Base-by-base conservation (phyloP, 2,329 filamentous ascomycete genomes). In the Xylogone sp. region DNA sequence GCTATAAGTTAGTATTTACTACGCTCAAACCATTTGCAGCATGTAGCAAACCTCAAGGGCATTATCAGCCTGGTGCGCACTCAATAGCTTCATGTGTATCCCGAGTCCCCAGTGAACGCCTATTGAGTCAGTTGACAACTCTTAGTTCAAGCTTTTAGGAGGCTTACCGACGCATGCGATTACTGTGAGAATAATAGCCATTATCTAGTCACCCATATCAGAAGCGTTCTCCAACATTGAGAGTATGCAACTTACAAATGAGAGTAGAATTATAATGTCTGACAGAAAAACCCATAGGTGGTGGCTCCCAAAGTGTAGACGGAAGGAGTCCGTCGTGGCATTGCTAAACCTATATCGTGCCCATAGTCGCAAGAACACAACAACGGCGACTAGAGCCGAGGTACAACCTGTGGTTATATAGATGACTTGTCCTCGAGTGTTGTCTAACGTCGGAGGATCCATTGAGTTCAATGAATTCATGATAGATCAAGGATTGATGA, bases 361-460 rank as follows among this genome's bases (percentile, higher is more conserved):
- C 53, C 53, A 54, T 49, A 54, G 34, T 43, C 53, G 24, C 9
- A 54, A 24, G 42, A 24, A 46, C 34, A 54, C 53, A 21, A 54
- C 27, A n/a, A 54, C 47, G 12, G 42, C 42, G 10, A 53, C 53
- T 19, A 54, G 43, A 3, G 2, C 46, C 43, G 52, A 21, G n/a
- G 46, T 39, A 4, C 16, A 22, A 18, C 43, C 42, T 22, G 50
- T 47, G 24, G 46, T 43, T 21, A 45, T 45, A 42, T 31, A 31
- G 21, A 49, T 42, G 7, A 45, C 21, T n/a, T 21, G 12, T n/a
- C 53, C 53, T 27, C 46, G 45, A 47, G 50, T 46, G 43, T 50
- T 54, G 45, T 20, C 34, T 42, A 21, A 5, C 24, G 20, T 27
- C 16, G 43, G 44, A 31, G 45, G 53, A 27, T 29, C 49, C 42